phyloP scores from a whole-genome alignment of 176 grass and related monocot species.

The Neostapfia colusana region DNA sequence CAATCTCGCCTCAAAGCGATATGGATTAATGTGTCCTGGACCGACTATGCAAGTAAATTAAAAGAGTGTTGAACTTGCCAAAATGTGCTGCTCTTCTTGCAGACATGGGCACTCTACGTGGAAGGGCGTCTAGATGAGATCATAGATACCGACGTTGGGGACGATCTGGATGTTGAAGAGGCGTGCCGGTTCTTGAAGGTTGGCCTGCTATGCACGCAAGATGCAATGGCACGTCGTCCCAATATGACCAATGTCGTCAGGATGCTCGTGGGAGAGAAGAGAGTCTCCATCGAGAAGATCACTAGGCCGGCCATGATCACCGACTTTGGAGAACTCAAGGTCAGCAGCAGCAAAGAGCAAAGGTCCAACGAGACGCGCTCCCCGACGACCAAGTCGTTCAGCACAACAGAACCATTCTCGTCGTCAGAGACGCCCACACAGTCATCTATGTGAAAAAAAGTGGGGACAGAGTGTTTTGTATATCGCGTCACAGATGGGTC shows the following conservation, averaged over 20 bases:
- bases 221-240: slow-evolving; percentile 70
- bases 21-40: neutral
- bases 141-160: slow-evolving; percentile 55
- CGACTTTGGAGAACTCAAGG: slow-evolving; percentile 79
- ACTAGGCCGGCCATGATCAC: slow-evolving; percentile 68
- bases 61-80: neutral
- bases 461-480: slow-evolving; percentile 25
- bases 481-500: slow-evolving; percentile 24
- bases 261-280: slow-evolving; percentile 63
- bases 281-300: slow-evolving; percentile 49
- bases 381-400: slow-evolving; percentile 42
- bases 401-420: slow-evolving; percentile 44
- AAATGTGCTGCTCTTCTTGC: slow-evolving; percentile 32
- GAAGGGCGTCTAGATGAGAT: slow-evolving; percentile 50
- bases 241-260: slow-evolving; percentile 57
- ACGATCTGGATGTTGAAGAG: slow-evolving; percentile 56
- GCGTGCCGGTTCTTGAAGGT: slow-evolving; percentile 75
- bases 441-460: slow-evolving; percentile 35
- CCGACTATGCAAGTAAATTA: neutral
- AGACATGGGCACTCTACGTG: slow-evolving; percentile 74
- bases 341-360: slow-evolving; percentile 45
- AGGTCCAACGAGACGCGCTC: neutral
- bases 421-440: slow-evolving; percentile 41
- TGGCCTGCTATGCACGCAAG: slow-evolving; percentile 78
- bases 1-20: neutral